Evolutionary conservation across 345 rosid species (phyloP).

Genomic region (Hibiscus tridactylites): DNA sequence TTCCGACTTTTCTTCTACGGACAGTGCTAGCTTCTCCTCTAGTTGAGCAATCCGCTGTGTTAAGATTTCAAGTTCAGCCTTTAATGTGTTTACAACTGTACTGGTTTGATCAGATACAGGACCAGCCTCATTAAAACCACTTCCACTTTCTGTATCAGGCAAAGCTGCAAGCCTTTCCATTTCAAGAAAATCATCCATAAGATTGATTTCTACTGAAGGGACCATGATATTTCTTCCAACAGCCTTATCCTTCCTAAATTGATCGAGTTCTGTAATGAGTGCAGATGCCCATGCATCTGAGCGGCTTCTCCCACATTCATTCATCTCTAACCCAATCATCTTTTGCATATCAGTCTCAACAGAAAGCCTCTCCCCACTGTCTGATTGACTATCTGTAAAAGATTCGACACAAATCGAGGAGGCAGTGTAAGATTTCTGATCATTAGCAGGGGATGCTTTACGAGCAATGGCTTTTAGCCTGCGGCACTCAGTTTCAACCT

Average conservation of each 20-base stretch:
- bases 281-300: constrained; percentile 30
- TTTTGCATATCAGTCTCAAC: constrained; percentile 37
- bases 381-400: constrained; percentile 60
- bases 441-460: constrained; percentile 27
- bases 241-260: constrained; percentile 29
- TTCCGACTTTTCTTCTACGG: constrained; percentile 48
- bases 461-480: constrained; percentile 46
- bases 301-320: constrained; percentile 19
- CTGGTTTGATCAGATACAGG: constrained; percentile 23
- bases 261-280: constrained; percentile 24
- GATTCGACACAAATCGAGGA: constrained; percentile 51
- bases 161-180: constrained; percentile 76
- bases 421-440: constrained; percentile 26
- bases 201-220: constrained; percentile 41
- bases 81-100: constrained; percentile 23
- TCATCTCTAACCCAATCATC: constrained; percentile 14
- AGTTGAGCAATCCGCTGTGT: constrained; percentile 45
- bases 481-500: constrained; percentile 72
- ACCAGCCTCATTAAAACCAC: constrained; percentile 23
- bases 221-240: constrained; percentile 25
- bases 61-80: constrained; percentile 42
- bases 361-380: constrained; percentile 40
- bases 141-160: constrained; percentile 28
- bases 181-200: constrained; percentile 97
- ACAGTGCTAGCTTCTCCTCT: constrained; percentile 50